These are phyloP conservation scores for Lagenidium sp. DNA, from an alignment of 352 stramenopile genomes.

Conservation along the genomic window DNA sequence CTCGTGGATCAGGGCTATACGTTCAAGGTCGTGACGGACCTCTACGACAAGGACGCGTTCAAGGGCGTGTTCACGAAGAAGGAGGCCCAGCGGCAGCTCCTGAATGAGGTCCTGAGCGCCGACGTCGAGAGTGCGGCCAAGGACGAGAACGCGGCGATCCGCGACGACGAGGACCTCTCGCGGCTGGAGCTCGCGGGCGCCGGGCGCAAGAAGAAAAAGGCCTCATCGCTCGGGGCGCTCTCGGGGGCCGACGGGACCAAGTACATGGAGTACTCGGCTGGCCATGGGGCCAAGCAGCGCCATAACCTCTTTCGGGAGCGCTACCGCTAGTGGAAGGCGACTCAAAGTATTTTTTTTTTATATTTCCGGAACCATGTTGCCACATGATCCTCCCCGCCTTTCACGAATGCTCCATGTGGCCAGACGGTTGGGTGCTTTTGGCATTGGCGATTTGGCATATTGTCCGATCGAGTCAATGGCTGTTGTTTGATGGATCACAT, in stretches of 20 bases:
- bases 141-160: constrained; percentile 77
- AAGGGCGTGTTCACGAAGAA: constrained; percentile 76
- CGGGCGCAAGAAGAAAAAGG: constrained; percentile 73
- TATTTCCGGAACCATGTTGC: not conserved
- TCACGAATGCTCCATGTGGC: no score
- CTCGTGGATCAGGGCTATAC: constrained; percentile 99
- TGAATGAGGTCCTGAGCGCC: constrained; percentile 75
- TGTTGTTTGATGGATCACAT: no score
- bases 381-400: no score
- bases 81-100: constrained; percentile 59
- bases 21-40: constrained; percentile 98
- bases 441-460: no score
- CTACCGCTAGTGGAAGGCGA: constrained; percentile 45
- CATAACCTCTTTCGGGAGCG: constrained; percentile 83
- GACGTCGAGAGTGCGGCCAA: constrained; percentile 74
- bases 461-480: no score
- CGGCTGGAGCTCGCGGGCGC: constrained; percentile 48
- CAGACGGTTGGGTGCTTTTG: no score
- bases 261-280: constrained; percentile 85
- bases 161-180: constrained; percentile 74
- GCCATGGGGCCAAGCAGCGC: constrained; percentile 73
- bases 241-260: constrained; percentile 70
- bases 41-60: constrained; percentile 79
- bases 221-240: constrained; percentile 58
- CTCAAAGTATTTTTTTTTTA: no score